Evolutionary conservation across 192 early-diverging fungal species (phyloP).

Genomic region (Piromyces finnis): DNA sequence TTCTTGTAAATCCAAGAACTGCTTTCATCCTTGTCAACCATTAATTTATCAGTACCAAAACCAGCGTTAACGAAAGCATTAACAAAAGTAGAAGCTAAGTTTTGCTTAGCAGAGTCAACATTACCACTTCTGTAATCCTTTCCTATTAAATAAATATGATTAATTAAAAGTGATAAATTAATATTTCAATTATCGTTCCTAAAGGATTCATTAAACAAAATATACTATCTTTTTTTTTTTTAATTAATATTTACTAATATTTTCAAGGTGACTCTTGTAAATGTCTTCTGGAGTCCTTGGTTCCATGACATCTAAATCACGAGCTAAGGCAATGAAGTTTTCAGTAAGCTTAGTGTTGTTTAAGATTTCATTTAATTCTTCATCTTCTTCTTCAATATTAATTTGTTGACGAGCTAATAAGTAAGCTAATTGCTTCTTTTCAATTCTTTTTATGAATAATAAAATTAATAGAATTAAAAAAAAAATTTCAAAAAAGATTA

Average conservation of each 20-base stretch:
- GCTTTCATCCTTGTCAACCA: slow-evolving; percentile 32
- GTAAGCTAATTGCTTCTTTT: slow-evolving; percentile 93
- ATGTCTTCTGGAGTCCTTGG: slow-evolving; percentile 95
- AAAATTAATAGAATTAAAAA: no score
- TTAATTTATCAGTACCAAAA: slow-evolving; percentile 86
- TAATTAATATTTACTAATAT: slow-evolving; percentile 33
- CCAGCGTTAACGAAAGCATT: slow-evolving; percentile 98
- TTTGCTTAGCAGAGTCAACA: slow-evolving; percentile 87
- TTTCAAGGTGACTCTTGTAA: slow-evolving; percentile 93
- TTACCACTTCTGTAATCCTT: slow-evolving; percentile 32
- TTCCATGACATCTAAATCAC: slow-evolving; percentile 86
- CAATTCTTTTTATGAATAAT: slow-evolving; percentile 14
- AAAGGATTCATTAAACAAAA: background rate
- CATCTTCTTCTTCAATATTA: slow-evolving; percentile 51
- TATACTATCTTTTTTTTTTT: no score
- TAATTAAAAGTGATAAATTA: no score
- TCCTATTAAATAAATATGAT: no score
- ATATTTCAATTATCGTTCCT: no score
- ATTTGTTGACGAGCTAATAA: slow-evolving; percentile 81
- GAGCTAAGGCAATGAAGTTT: slow-evolving; percentile 72
- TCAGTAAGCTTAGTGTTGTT: slow-evolving; percentile 75
- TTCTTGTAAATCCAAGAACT: slow-evolving; percentile 90
- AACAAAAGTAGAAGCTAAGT: slow-evolving; percentile 93
- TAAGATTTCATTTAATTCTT: slow-evolving; percentile 62
- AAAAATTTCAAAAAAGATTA: no score